Evolutionary conservation across 768 basidiomycete genomes (phyloP).

Genomic region (Lactarius sp.): DNA sequence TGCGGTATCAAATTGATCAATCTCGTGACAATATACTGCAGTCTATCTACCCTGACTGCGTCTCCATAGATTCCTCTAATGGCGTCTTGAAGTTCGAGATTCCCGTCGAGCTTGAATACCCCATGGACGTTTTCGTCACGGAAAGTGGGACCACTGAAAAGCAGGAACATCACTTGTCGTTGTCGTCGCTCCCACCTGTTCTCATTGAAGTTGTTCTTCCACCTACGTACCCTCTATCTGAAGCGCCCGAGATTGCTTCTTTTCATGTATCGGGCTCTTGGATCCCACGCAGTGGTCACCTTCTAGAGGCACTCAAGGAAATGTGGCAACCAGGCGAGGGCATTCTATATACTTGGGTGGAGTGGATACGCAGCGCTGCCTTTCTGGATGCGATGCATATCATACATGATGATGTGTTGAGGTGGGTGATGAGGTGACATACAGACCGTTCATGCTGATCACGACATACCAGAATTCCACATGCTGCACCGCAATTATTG

Average conservation of each 20-base stretch:
- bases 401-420: constrained; percentile 20
- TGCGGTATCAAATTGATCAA: not conserved
- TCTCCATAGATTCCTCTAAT: constrained; percentile 39
- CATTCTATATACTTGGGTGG: constrained; percentile 66
- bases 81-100: constrained; percentile 53
- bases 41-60: constrained; percentile 77
- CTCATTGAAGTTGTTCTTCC: constrained; percentile 52
- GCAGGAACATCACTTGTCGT: constrained; percentile 31
- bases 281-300: constrained; percentile 40
- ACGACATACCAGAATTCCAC: constrained; percentile 41
- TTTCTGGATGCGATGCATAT: constrained; percentile 50
- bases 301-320: constrained; percentile 41
- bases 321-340: constrained; percentile 61
- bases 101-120: constrained; percentile 52
- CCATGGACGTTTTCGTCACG: constrained; percentile 39
- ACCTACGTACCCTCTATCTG: constrained; percentile 47
- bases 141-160: constrained; percentile 27
- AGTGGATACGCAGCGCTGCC: constrained; percentile 62
- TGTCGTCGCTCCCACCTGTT: constrained; percentile 59
- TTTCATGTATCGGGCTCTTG: constrained; percentile 56
- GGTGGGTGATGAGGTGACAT: not conserved
- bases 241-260: constrained; percentile 50
- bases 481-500: constrained; percentile 54
- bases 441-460: not conserved
- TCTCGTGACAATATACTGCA: constrained; percentile 28